Base-by-base conservation (phyloP, 2,329 filamentous ascomycete genomes). In the Eutypa lata region DNA sequence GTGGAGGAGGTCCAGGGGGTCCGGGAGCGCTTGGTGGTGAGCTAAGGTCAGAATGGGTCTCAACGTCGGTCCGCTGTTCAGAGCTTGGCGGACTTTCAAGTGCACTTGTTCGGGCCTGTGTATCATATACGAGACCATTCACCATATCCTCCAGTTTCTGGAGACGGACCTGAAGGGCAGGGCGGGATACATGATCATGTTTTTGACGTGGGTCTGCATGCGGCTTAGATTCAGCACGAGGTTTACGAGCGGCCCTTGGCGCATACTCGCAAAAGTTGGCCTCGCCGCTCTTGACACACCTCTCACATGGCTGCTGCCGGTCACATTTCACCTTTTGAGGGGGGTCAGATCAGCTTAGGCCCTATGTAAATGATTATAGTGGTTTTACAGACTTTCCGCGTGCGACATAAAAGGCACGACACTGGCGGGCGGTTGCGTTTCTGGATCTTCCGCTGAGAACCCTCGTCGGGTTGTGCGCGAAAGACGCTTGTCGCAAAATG, bases 211-310 rank as follows among this genome's bases (percentile, higher is more conserved):
- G 45, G 38, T 68, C 65, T 2, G 56, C 51, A 37, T 61, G 64
- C 14, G 65, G 66, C 60, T 56, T 67, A 58, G 61, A 60, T 61
- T 63, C 69, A 38, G 65, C 61, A 54, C 65, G 58, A 44, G 60
- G 49, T 56, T 67, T 68, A 48, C 69, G 66, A 46, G 64, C 59
- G 46, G 64, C 61, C 47, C 68, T 67, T 31, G 65, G 61, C n/a
- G 70, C 70, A 61, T 72, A 71, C 50, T 65, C 66, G 57, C 71
- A 74, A 48, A 67, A 65, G 31, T 61, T 63, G 43, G 64, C 66
- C 56, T 70, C 66, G 42, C 68, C 70, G 50, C 67, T 71, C 57
- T 71, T 72, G 42, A 68, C 56, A 53, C 71, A 74, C 53, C 72
- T 66, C 49, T 68, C 67, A 60, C 71, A 74, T n/a, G 71, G 71